phyloP scores from a whole-genome alignment of 768 basidiomycete species.

The Phlebiopsis flavidoalba region DNA sequence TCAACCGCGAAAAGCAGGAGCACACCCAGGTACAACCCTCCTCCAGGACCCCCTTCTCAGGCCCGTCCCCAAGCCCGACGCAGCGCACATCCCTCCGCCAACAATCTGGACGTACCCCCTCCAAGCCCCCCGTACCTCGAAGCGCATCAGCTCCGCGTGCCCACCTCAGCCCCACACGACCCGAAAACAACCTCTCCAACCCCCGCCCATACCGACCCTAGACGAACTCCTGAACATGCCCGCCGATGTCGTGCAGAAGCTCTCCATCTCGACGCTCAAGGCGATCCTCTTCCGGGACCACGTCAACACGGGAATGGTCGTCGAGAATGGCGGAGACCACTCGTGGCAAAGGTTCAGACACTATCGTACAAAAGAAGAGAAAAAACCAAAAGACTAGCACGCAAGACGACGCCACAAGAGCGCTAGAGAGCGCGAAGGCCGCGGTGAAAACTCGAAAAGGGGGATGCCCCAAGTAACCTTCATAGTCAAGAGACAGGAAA shows the following conservation, averaged over 20 bases:
- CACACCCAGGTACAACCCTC: constrained; percentile 4
- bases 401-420: too few species aligned
- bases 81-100: constrained; percentile 16
- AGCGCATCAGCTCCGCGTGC: constrained; percentile 36
- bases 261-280: constrained; percentile 75
- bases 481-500: constrained; percentile 20
- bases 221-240: constrained; percentile 64
- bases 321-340: constrained; percentile 88
- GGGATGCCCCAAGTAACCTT: too few species aligned
- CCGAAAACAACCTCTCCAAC: constrained; percentile 24
- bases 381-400: too few species aligned
- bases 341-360: constrained; percentile 64
- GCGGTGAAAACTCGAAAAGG: constrained; percentile 20
- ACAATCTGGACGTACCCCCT: constrained; percentile 13
- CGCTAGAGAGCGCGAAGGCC: too few species aligned
- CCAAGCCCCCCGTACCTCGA: constrained; percentile 30
- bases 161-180: constrained; percentile 17
- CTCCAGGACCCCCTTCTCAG: constrained; percentile 8
- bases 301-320: constrained; percentile 55
- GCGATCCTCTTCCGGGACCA: constrained; percentile 75
- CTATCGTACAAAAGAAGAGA: too few species aligned
- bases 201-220: constrained; percentile 53
- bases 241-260: constrained; percentile 44
- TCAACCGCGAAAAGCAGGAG: constrained; percentile 5
- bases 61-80: constrained; percentile 10